Percentiles rank a stretch among this genome's conserved stretches.
Conservation (phyloP, 306 rosid species). For the Vigna radiata region DNA sequence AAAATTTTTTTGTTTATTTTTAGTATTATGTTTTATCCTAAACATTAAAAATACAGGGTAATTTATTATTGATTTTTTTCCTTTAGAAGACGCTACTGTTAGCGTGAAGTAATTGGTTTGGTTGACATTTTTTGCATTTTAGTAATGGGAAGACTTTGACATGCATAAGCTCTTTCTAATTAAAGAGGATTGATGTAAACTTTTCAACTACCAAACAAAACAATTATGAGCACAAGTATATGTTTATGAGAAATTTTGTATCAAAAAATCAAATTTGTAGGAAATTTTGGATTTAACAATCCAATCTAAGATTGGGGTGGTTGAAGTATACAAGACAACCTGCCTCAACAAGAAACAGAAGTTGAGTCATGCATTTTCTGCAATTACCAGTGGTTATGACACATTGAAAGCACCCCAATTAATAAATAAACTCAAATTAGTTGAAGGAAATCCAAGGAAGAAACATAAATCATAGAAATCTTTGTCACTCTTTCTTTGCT, state of each 20-base stretch:
- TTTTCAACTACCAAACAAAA: slow-evolving; percentile 44
- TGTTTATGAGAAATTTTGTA: slow-evolving; percentile 11
- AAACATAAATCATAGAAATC: slow-evolving; percentile 41
- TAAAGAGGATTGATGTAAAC: slow-evolving; percentile 40
- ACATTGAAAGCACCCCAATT: slow-evolving; percentile 50
- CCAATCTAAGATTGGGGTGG: slow-evolving; percentile 40
- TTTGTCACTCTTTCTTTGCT: slow-evolving; percentile 32
- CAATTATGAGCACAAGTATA: slow-evolving; percentile 6
- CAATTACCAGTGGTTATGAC: slow-evolving; percentile 39
- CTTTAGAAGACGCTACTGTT: slow-evolving; percentile 40
- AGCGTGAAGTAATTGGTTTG: slow-evolving; percentile 44
- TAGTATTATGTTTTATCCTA: slow-evolving; percentile 14
- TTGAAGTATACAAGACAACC: slow-evolving; percentile 33
- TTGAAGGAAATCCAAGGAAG: slow-evolving; percentile 40
- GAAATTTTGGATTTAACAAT: slow-evolving; percentile 14
- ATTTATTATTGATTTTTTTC: slow-evolving; percentile 29
- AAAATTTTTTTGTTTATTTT: neutral
- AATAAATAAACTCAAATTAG: slow-evolving; percentile 24
- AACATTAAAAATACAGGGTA: neutral
- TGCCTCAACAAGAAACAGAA: slow-evolving; percentile 47
- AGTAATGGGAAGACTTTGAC: slow-evolving; percentile 45
- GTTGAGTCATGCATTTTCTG: slow-evolving; percentile 30
- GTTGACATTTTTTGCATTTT: slow-evolving; percentile 48
- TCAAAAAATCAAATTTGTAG: neutral
- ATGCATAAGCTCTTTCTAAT: neutral